Evolutionary conservation across 2,329 filamentous ascomycete species (phyloP).

Genomic region (Ustulina deusta): DNA sequence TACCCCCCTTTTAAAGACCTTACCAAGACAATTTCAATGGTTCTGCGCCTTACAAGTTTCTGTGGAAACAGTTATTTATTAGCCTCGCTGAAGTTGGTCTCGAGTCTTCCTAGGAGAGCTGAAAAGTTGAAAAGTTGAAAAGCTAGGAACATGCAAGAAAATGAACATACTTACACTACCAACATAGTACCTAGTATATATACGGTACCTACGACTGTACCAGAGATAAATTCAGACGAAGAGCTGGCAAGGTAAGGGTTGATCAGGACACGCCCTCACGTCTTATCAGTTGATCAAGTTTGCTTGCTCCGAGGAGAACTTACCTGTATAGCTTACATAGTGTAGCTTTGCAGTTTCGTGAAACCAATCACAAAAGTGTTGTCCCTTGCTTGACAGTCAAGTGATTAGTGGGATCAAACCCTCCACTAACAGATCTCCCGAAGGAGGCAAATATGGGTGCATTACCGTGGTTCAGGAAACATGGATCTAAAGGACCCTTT

Average conservation of each 20-base stretch:
- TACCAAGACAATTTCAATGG: conserved; percentile 1
- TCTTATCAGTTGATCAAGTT: conserved; percentile 11
- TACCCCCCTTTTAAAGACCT: not conserved
- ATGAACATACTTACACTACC: not conserved
- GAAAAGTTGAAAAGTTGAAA: conserved; percentile 13
- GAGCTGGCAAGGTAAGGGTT: conserved; percentile 12
- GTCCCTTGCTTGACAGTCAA: conserved; percentile 14
- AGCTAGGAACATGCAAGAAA: conserved; percentile 3
- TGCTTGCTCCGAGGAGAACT: not conserved
- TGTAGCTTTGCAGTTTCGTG: conserved; percentile 4
- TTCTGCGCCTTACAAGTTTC: not conserved
- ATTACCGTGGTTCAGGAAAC: not conserved
- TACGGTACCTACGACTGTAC: conserved; percentile 6
- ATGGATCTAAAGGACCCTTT: not conserved
- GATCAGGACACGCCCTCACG: not conserved
- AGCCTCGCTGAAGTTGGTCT: not conserved
- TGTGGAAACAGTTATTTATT: not conserved
- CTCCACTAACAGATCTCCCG: not conserved
- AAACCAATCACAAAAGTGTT: conserved; percentile 8
- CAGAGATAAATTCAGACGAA: not conserved
- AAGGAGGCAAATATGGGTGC: not conserved
- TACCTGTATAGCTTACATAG: not conserved
- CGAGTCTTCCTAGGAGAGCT: not conserved
- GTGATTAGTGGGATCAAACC: conserved; percentile 2
- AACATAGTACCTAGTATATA: not conserved